Percentiles rank a stretch among this genome's conserved stretches.
Evolutionary conservation across 2,329 filamentous ascomycete genomes (phyloP).

Genomic region (Zarea fungicola): DNA sequence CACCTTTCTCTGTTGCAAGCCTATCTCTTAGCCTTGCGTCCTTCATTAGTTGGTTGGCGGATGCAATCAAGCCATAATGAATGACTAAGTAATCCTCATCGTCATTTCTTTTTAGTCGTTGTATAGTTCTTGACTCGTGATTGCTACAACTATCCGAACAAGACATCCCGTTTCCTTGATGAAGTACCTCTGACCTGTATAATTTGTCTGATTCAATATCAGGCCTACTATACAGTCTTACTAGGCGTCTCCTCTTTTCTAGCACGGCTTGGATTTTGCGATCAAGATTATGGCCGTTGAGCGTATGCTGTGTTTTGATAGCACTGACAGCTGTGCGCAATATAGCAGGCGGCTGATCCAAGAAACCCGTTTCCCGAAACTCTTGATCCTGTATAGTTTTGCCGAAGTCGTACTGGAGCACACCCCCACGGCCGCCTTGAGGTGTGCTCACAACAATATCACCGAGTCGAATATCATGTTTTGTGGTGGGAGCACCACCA

Average conservation of each 20-base stretch:
- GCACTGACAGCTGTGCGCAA: constrained; percentile 11
- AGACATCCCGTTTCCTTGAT: no score
- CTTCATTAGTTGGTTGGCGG: constrained; percentile 18
- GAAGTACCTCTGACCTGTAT: no score
- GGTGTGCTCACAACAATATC: constrained; percentile 13
- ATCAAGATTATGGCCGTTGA: background rate
- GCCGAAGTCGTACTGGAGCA: constrained; percentile 14
- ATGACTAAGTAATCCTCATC: constrained; percentile 15
- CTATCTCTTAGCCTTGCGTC: constrained; percentile 15
- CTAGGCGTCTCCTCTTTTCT: no score
- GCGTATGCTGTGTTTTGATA: background rate
- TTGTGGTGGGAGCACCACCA: constrained; percentile 10
- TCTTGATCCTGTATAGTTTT: background rate
- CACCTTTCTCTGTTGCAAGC: background rate
- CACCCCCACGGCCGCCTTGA: background rate
- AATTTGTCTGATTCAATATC: no score
- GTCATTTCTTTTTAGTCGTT: background rate
- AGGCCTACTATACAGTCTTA: no score
- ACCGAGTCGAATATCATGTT: constrained; percentile 14
- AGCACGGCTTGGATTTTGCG: background rate
- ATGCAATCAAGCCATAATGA: constrained; percentile 18
- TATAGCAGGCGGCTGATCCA: constrained; percentile 1
- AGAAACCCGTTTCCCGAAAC: background rate
- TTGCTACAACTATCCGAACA: background rate
- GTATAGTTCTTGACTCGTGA: background rate